Conservation (phyloP, 1,284 basidiomycete genomes). For the Cerioporus squamosus region DNA sequence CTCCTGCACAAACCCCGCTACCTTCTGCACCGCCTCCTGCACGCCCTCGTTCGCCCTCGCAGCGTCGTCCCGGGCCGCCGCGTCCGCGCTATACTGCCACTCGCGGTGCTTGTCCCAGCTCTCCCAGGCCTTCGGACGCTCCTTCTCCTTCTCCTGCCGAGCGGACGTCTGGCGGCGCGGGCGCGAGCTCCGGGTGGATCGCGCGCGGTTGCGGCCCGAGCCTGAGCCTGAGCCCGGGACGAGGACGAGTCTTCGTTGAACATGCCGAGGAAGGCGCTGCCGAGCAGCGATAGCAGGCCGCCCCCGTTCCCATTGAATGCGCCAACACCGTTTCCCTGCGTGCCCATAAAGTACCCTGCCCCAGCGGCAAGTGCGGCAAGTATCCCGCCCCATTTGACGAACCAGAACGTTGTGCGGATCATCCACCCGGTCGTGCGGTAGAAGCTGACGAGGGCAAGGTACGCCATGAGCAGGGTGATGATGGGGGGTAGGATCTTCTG, state of each 20-base stretch:
- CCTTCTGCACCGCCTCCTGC: conserved; percentile 47
- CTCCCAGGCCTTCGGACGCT: conserved; percentile 63
- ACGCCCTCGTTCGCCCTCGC: conserved; percentile 35
- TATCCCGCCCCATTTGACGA: conserved; percentile 76
- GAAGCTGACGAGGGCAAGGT: conserved; percentile 71
- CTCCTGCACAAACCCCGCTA: conserved; percentile 45
- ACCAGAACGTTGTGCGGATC: conserved; percentile 64
- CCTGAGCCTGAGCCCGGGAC: conserved; percentile 26
- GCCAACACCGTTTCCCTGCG: conserved; percentile 34
- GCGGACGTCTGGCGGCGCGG: conserved; percentile 26
- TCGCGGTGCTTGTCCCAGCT: conserved; percentile 62
- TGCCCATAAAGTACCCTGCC: conserved; percentile 56
- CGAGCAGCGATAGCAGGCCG: conserved; percentile 45
- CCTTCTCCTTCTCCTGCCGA: conserved; percentile 22
- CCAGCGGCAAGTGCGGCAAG: conserved; percentile 54
- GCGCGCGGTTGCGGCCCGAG: conserved; percentile 24
- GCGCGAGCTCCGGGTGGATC: conserved; percentile 24
- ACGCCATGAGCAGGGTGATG: conserved; percentile 71
- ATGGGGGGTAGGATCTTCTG: conserved; percentile 73
- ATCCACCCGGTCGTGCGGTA: conserved; percentile 80
- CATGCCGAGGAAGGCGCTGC: conserved; percentile 46
- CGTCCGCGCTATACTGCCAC: conserved; percentile 57
- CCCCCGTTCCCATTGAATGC: conserved; percentile 20
- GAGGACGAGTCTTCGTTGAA: conserved; percentile 47
- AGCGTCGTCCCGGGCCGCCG: conserved; percentile 28